Base-by-base conservation (phyloP, 805 yeast species). In the Cyberlindnera xylosilytica region DNA sequence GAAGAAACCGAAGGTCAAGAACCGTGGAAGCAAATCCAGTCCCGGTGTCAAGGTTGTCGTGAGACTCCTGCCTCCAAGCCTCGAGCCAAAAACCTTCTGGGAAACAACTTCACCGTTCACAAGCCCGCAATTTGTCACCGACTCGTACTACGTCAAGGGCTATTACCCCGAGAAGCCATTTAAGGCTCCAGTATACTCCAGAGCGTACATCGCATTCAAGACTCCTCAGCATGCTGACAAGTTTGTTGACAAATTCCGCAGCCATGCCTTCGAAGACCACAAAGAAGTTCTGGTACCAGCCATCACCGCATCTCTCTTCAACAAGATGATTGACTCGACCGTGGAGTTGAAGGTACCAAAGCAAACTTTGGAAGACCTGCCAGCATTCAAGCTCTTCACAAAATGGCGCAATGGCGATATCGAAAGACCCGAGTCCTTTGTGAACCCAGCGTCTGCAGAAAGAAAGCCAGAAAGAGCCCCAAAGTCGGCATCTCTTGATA, bases 11-110 rank as follows among this genome's bases (percentile, higher is more conserved):
- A 16, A 19, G 11, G n/a, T 9, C 18, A 28, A 27, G 35, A 24
- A 18, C 4, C 9, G 18, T 3, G 22, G 36, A 24, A 24, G 30
- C 20, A 26, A 26, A n/a, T 5, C n/a, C 8, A 9, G n/a, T 9
- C 12, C 29, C n/a, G 60, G 52, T 1, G 32, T 46, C n/a, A 57
- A 57, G 34, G 45, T 70, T 2, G 61, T 58, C 0, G 56, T 74
- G 3, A 62, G 80, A 40, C 53, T 68, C 7, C 54, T 76, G 11
- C 80, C 80, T 3, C 76, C 79, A 3, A 46, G 52, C 16, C 49
- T 71, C 15, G 35, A 46, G 1, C 57, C 61, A 18, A 52, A 47
- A 1, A 57, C 53, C 6, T 70, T 72, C 34, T 57, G 55, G 47
- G 32, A 42, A 6, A 51, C 48, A 12, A 41, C 61, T 6, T 38